Evolutionary conservation across 139 green algal genomes (phyloP).

Genomic region (Edaphochlamys debaryana): DNA sequence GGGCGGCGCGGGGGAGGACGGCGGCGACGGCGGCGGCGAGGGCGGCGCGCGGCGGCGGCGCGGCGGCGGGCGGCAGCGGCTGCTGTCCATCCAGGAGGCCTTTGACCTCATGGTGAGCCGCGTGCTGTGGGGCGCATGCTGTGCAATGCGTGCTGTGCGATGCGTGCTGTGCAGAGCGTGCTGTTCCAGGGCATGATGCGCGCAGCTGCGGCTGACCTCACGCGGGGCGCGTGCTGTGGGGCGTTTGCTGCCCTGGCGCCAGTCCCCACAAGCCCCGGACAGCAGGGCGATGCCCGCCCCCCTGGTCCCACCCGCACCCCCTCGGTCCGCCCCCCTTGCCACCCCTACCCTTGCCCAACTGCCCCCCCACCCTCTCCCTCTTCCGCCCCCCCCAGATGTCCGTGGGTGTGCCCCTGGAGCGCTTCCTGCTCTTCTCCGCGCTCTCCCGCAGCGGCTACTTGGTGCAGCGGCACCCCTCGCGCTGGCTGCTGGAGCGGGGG

Average conservation of each 20-base stretch:
- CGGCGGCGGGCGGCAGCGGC: slow-evolving; percentile 6
- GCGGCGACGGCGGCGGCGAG: neutral
- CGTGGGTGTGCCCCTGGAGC: slow-evolving; percentile 49
- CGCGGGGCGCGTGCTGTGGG: too few species aligned
- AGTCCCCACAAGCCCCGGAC: too few species aligned
- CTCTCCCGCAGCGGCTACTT: slow-evolving; percentile 55
- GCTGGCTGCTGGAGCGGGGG: slow-evolving; percentile 44
- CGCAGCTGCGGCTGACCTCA: too few species aligned
- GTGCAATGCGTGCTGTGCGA: neutral
- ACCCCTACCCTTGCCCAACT: too few species aligned
- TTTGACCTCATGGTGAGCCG: slow-evolving; percentile 52
- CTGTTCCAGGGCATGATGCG: too few species aligned
- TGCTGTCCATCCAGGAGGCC: slow-evolving; percentile 56
- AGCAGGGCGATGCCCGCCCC: too few species aligned
- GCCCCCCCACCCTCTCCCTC: too few species aligned
- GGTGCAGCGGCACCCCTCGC: slow-evolving; percentile 53
- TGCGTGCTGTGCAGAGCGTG: too few species aligned
- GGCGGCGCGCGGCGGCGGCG: neutral
- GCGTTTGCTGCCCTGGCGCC: too few species aligned
- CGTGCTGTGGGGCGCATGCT: neutral
- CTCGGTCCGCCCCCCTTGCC: too few species aligned
- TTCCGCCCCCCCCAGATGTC: slow-evolving; percentile 38
- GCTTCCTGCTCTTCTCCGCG: slow-evolving; percentile 48
- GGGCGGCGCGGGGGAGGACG: neutral
- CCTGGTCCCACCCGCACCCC: too few species aligned